phyloP scores from a whole-genome alignment of 2,329 filamentous ascomycete genomes.

The Ophiostoma himal-ulmi region DNA sequence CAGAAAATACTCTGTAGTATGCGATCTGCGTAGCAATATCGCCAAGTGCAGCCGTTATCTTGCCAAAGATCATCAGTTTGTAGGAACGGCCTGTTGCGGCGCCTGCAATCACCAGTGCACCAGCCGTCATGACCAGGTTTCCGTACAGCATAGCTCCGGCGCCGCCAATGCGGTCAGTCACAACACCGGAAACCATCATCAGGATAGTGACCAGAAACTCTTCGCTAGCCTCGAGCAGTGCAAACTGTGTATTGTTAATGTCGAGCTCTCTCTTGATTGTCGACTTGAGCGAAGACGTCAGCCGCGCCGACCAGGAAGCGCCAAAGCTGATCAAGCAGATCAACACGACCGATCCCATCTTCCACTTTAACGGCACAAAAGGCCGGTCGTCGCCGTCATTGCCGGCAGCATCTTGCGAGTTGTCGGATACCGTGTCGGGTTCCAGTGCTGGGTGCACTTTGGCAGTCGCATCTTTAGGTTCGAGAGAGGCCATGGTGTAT shows the following conservation, averaged over 20 bases:
- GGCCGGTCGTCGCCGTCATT: neutral
- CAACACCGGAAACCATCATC: constrained; percentile 6
- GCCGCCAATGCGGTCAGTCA: constrained; percentile 10
- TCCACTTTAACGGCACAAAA: constrained; percentile 8
- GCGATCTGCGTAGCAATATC: constrained; percentile 9
- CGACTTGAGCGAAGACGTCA: constrained; percentile 1
- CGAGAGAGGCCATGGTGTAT: neutral
- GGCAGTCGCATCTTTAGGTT: neutral
- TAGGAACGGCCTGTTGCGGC: neutral
- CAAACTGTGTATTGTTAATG: constrained; percentile 4
- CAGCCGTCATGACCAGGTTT: neutral
- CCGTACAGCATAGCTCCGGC: neutral
- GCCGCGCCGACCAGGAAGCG: constrained; percentile 1
- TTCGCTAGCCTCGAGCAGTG: constrained; percentile 9
- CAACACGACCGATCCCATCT: constrained; percentile 1
- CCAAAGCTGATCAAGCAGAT: constrained; percentile 12
- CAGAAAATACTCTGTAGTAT: constrained; percentile 3
- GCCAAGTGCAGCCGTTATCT: neutral
- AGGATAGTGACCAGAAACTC: neutral
- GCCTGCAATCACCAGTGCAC: constrained; percentile 2
- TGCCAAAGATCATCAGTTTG: constrained; percentile 11
- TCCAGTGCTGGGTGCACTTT: neutral
- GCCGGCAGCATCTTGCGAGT: neutral
- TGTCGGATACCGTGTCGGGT: neutral
- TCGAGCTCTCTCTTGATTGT: constrained; percentile 1